Evolutionary conservation across 2,329 filamentous ascomycete species (phyloP).

Genomic region (Didymella pomorum): DNA sequence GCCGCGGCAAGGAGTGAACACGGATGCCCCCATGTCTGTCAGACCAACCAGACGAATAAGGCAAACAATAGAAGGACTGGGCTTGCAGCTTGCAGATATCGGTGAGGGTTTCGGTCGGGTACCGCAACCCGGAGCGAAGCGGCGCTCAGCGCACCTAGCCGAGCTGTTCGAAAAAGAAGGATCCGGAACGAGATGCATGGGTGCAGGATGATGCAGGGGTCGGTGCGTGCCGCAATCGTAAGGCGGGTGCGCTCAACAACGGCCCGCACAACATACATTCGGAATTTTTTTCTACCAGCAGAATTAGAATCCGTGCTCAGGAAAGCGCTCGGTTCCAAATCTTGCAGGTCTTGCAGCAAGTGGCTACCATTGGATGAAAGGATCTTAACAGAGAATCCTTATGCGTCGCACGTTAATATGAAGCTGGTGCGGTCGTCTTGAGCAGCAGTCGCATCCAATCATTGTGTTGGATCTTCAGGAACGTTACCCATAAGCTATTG

Average conservation of each 20-base stretch:
- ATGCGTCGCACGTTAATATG: neutral
- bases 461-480: slow-evolving; percentile 9
- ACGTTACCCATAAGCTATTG: slow-evolving; percentile 31
- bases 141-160: neutral
- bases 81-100: slow-evolving; percentile 5
- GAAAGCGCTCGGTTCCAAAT: neutral
- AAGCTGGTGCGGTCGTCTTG: neutral
- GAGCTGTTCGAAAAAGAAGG: neutral
- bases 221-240: slow-evolving; percentile 22
- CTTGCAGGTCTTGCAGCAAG: neutral
- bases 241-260: slow-evolving; percentile 21
- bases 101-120: neutral
- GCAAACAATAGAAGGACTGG: neutral
- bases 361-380: neutral
- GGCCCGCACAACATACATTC: slow-evolving; percentile 18
- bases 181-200: slow-evolving; percentile 3
- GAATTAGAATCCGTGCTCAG: neutral
- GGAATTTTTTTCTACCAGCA: slow-evolving; percentile 18
- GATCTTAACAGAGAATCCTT: neutral
- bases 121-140: neutral
- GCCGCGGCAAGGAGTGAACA: neutral
- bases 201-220: slow-evolving; percentile 19
- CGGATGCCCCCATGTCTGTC: neutral
- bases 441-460: neutral
- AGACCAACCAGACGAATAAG: neutral